phyloP scores from a whole-genome alignment of 306 rosid species.

The Bauhinia variegata region DNA sequence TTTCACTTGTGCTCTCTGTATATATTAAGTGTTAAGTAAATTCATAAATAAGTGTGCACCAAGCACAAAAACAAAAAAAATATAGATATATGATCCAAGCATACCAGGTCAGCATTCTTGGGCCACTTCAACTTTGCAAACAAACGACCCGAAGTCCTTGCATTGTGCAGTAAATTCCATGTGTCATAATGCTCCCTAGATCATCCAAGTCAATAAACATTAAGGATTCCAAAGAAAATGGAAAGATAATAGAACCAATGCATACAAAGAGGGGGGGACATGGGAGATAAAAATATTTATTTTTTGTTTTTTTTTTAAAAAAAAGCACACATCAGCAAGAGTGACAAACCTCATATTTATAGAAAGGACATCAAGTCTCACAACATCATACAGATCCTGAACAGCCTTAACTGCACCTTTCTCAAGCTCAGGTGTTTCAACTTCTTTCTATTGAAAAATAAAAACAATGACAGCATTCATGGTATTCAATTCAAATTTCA shows the following conservation, averaged over 20 bases:
- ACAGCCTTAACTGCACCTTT: constrained; percentile 85
- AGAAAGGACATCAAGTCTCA: constrained; percentile 66
- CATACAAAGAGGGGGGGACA: too few relatives aligned
- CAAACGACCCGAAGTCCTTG: constrained; percentile 73
- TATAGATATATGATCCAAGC: constrained; percentile 33
- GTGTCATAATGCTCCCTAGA: constrained; percentile 71
- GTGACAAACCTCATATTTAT: constrained; percentile 70
- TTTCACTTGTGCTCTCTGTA: constrained; percentile 76
- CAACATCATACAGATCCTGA: constrained; percentile 90
- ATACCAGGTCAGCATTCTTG: constrained; percentile 67
- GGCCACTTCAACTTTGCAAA: constrained; percentile 91
- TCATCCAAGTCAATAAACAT: constrained; percentile 26
- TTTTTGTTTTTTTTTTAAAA: too few relatives aligned
- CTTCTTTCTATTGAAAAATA: constrained; percentile 58
- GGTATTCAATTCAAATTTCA: not conserved
- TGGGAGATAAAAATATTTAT: too few relatives aligned
- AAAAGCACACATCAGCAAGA: not conserved
- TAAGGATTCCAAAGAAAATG: constrained; percentile 1
- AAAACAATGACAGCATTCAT: constrained; percentile 18
- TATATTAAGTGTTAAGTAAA: constrained; percentile 28
- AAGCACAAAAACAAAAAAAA: constrained; percentile 9
- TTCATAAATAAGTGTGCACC: constrained; percentile 7
- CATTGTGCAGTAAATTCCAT: constrained; percentile 68
- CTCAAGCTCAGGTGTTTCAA: constrained; percentile 60
- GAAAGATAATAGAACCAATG: too few relatives aligned